Percentiles rank a stretch among this genome's conserved stretches.
phyloP scores from a whole-genome alignment of 2,329 filamentous ascomycete genomes.

The Teratosphaeria nubilosa region DNA sequence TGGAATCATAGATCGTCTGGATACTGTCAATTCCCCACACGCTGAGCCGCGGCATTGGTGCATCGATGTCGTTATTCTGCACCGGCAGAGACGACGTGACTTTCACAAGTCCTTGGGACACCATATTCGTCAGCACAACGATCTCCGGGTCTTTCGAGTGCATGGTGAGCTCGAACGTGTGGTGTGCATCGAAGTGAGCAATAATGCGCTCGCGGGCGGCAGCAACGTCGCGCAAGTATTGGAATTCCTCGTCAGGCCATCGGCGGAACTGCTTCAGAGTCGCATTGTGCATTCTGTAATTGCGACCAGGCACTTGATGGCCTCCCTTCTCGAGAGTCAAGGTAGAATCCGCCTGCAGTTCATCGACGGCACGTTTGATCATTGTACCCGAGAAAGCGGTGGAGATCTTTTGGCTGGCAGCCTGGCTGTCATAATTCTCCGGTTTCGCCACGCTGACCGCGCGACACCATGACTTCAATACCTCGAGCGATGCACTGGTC shows the following conservation, averaged over 20 bases:
- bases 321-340: slow-evolving; percentile 53
- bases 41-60: slow-evolving; percentile 31
- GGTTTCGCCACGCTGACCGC: slow-evolving; percentile 35
- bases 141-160: slow-evolving; percentile 53
- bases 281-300: slow-evolving; percentile 53
- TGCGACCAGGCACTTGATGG: slow-evolving; percentile 48
- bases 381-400: slow-evolving; percentile 21
- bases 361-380: slow-evolving; percentile 43
- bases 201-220: slow-evolving; percentile 14
- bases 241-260: slow-evolving; percentile 31
- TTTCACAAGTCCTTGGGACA: slow-evolving; percentile 47
- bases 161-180: slow-evolving; percentile 41
- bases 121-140: slow-evolving; percentile 57
- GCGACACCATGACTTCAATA: slow-evolving; percentile 35
- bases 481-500: not conserved
- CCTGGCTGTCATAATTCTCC: slow-evolving; percentile 27
- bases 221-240: slow-evolving; percentile 19
- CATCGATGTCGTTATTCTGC: slow-evolving; percentile 42
- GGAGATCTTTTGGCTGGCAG: slow-evolving; percentile 32
- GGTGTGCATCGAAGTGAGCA: slow-evolving; percentile 26
- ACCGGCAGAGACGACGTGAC: slow-evolving; percentile 48
- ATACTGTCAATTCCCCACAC: slow-evolving; percentile 62
- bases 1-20: slow-evolving; percentile 60
- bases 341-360: slow-evolving; percentile 42
- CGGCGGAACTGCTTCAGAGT: slow-evolving; percentile 50